Conservation (phyloP, 768 basidiomycete species). For the Cystofilobasidium ferigula region DNA sequence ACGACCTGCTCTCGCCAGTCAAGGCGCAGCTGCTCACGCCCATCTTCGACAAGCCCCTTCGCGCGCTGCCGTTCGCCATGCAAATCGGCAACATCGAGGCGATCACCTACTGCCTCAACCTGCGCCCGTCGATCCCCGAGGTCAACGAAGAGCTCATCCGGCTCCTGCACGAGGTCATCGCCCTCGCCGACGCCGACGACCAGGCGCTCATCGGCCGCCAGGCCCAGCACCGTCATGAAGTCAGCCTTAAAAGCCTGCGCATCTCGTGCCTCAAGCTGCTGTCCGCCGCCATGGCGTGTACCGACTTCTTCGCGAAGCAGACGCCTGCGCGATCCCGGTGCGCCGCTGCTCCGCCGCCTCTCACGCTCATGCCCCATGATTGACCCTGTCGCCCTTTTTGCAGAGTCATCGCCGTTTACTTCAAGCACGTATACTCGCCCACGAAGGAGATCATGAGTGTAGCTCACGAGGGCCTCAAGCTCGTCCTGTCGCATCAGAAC, state of each 20-base stretch:
- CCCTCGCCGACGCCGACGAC: constrained; percentile 91
- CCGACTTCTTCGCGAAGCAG: constrained; percentile 78
- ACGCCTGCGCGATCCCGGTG: constrained; percentile 75
- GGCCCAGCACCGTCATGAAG: constrained; percentile 61
- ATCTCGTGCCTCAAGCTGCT: constrained; percentile 87
- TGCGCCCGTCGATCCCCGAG: constrained; percentile 71
- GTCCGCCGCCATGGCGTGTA: constrained; percentile 85
- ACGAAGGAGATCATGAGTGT: constrained; percentile 86
- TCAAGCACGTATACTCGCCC: constrained; percentile 92
- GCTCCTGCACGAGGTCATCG: constrained; percentile 82
- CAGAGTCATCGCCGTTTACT: constrained; percentile 90
- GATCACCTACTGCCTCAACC: constrained; percentile 79
- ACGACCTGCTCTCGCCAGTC: constrained; percentile 66
- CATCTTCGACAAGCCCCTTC: constrained; percentile 90
- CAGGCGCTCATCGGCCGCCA: constrained; percentile 57
- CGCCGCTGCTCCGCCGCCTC: constrained; percentile 18
- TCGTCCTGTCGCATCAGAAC: constrained; percentile 77
- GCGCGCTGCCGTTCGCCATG: constrained; percentile 84
- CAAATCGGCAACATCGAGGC: constrained; percentile 98
- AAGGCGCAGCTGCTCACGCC: constrained; percentile 76
- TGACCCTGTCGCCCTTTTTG: not conserved
- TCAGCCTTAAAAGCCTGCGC: constrained; percentile 77
- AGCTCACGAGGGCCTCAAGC: constrained; percentile 81
- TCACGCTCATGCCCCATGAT: not conserved
- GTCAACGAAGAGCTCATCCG: constrained; percentile 84